Base-by-base conservation (phyloP, 345 rosid genomes). In the Atalantia buxifolia region DNA sequence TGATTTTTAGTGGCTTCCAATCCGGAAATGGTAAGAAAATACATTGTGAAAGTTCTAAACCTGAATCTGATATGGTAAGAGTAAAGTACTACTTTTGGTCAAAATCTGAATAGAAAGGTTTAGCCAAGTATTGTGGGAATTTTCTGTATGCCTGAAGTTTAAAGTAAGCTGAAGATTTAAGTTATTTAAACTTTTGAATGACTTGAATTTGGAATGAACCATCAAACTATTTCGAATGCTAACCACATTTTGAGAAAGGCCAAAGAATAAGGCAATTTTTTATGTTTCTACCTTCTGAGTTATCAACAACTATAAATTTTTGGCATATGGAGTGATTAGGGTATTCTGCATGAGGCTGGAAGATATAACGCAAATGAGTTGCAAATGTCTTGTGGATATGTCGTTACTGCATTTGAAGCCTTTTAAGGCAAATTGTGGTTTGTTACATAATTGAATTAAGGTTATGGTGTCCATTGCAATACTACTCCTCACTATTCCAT, bases 1-100 rank as follows among this genome's bases (percentile, higher is more conserved):
- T 83, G 63, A 92, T 88, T 77, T 88, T 92, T 56, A 56, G 77
- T 35, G 87, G 85, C 99, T 92, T 85, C 76, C 56, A 63, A 10
- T 36, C 13, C 16, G 2, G 24, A 66, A 42, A 66, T 66, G 36
- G 36, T 31, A 36, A 21, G 48, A 64, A 65, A 80, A 42, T 45
- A 28, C 31, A 38, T 18, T 18, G 40, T 42, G 25, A 63, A 21
- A n/a, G 21, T 27, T 66, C 13, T 76, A 27, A 55, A 35, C 57
- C 66, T 31, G 60, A 7, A 50, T 75, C 48, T 65, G 48, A 48
- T 62, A 75, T 50, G 24, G 13, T 16, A 74, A 28, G 24, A 69
- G 25, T 53, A 31, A 64, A 4, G 48, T 65, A 48, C 9, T n/a
- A 30, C 33, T 31, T 45, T 48, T 30, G 40, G 30, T 13, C 12